Conservation (phyloP, 768 basidiomycete species). For the Leccinum rimulosum region DNA sequence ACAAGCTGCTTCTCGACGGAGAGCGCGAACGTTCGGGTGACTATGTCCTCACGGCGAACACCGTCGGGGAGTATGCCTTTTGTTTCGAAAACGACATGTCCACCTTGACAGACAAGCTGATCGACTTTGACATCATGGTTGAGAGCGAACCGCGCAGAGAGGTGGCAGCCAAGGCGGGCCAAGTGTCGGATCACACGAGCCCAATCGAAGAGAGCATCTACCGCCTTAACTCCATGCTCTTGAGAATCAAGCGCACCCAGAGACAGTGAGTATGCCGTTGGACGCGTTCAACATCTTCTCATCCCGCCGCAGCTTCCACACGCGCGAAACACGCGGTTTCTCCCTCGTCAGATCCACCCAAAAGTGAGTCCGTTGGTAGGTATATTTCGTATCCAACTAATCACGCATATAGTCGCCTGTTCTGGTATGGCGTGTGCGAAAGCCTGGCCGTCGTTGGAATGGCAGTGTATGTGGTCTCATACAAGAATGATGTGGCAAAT, state of each 20-base stretch:
- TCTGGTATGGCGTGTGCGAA: constrained; percentile 91
- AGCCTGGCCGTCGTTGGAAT: constrained; percentile 75
- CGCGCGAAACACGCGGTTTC: constrained; percentile 91
- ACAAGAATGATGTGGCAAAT: constrained; percentile 1
- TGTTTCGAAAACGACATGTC: constrained; percentile 99
- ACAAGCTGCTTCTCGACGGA: constrained; percentile 85
- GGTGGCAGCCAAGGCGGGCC: constrained; percentile 82
- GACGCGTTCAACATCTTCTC: not conserved
- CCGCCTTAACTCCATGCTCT: constrained; percentile 81
- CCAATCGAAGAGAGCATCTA: constrained; percentile 95
- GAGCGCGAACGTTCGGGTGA: constrained; percentile 91
- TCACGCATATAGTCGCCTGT: constrained; percentile 61
- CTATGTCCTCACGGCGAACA: constrained; percentile 94
- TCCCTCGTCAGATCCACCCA: constrained; percentile 88
- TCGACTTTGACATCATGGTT: constrained; percentile 97
- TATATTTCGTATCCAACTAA: not conserved
- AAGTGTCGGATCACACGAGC: constrained; percentile 89
- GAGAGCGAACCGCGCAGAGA: constrained; percentile 94
- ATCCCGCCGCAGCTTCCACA: constrained; percentile 71
- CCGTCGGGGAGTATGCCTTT: constrained; percentile 87
- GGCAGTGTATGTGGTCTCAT: constrained; percentile 66
- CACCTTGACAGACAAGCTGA: constrained; percentile 88
- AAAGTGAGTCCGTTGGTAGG: constrained; percentile 46
- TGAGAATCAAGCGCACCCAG: constrained; percentile 89
- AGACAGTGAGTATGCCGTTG: constrained; percentile 66